A percentile compares a stretch with the other conserved stretches of the same genome.
phyloP scores from a whole-genome alignment of 1,139 yeast genomes.

The Debaryomycetaceae sp. region DNA sequence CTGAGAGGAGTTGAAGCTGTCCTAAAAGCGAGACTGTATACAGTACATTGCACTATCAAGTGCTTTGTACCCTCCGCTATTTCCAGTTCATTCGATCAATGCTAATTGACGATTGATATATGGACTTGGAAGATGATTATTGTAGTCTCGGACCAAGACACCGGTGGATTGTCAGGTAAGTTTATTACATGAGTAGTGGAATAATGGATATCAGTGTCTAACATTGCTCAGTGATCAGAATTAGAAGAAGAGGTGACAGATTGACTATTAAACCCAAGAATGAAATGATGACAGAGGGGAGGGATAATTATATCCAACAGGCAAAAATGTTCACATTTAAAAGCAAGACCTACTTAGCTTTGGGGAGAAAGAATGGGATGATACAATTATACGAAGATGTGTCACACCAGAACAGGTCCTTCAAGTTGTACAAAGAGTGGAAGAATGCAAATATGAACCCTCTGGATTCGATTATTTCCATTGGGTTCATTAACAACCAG shows the following conservation, averaged over 20 bases:
- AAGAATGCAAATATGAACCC: slow-evolving; percentile 24
- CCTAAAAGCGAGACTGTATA: too few relatives aligned
- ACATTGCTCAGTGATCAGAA: slow-evolving; percentile 12
- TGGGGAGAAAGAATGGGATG: slow-evolving; percentile 27
- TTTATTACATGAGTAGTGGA: slow-evolving; percentile 4
- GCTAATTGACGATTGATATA: background rate
- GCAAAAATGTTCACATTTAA: slow-evolving; percentile 19
- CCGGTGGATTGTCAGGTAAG: slow-evolving; percentile 23
- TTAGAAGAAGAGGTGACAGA: slow-evolving; percentile 8
- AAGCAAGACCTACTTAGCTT: slow-evolving; percentile 18
- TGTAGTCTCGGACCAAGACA: slow-evolving; percentile 17
- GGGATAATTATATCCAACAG: slow-evolving; percentile 17
- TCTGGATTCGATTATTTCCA: slow-evolving; percentile 21
- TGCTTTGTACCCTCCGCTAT: background rate
- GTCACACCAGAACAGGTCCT: slow-evolving; percentile 11
- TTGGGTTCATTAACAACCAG: slow-evolving; percentile 26
- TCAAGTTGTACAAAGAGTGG: slow-evolving; percentile 35
- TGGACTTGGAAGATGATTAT: slow-evolving; percentile 12
- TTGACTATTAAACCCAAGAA: slow-evolving; percentile 13
- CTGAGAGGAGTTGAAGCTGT: too few relatives aligned
- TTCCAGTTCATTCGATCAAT: background rate
- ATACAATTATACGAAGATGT: slow-evolving; percentile 28
- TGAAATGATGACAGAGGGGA: slow-evolving; percentile 16
- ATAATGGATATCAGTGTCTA: slow-evolving; percentile 3
- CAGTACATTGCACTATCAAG: background rate